Base-by-base conservation (phyloP, 2,329 filamentous ascomycete species). In the Phialophora chinensis region DNA sequence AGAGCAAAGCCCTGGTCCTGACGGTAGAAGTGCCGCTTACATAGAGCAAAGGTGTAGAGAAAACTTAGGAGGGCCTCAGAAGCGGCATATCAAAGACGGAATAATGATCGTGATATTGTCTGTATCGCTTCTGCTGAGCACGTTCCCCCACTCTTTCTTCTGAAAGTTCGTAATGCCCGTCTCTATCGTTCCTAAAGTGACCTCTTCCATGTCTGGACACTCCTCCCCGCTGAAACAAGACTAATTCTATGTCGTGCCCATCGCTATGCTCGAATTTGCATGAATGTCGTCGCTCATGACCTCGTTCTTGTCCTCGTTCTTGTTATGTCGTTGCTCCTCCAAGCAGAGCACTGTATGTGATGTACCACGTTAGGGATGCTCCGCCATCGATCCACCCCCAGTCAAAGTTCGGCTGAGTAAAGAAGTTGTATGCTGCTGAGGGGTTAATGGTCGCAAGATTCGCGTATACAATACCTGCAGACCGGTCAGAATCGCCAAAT, bases 391-490 rank as follows among this genome's bases (percentile, higher is more conserved):
- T 77, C 86, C 87, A 92, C 50, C 79, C 78, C 42, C 85, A 82
- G 74, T 93, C 84, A 74, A 95, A 94, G 17, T 84, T 80, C 0
- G 81, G 76, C 68, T 86, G 81, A 0, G 83, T 84, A 76, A 99
- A 97, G 77, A 94, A 97, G 0, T 84, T 76, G 83, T 87, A 97
- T 25, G 91, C 87, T 6, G 85, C 79, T 60, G 77, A 78, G 0
- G 94, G 87, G 75, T 97, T 87, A 49, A 93, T 82, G 7, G 93
- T 87, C 0, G 92, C 93, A 52, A 92, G 84, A 76, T 96, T 97
- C 25, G 88, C 91, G 73, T 90, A 92, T 42, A 98, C 78, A 20
- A 98, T 87, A 0, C 94, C 68, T 70, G 33, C 35, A 20, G 14
- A 17, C 44, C 29, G 14, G 49, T 66, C 23, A 65, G 63, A 27